These are phyloP conservation scores for Rhizopogon parksii DNA, from an alignment of 1,284 basidiomycete genomes.

Conservation along the genomic window DNA sequence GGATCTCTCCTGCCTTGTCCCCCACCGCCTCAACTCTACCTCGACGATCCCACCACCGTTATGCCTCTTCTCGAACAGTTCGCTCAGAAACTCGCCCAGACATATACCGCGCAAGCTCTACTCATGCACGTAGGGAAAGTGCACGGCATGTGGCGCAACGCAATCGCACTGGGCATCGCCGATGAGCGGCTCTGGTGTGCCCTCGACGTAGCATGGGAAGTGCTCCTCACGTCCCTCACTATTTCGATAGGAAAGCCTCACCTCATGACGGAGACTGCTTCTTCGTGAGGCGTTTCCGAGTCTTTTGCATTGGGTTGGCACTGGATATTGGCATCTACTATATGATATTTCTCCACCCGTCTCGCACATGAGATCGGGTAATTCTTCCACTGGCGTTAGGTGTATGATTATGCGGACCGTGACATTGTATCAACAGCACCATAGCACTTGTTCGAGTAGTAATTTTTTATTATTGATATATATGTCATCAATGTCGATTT, in stretches of 20 bases:
- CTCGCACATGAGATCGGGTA: not conserved
- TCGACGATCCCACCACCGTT: constrained; percentile 9
- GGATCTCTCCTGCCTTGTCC: constrained; percentile 28
- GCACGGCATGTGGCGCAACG: constrained; percentile 56
- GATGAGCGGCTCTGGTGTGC: constrained; percentile 48
- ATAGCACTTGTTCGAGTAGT: not conserved
- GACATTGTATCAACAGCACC: not conserved
- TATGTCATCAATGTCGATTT: constrained; percentile 13
- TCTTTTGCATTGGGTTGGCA: constrained; percentile 1
- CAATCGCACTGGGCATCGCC: constrained; percentile 51
- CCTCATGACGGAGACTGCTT: constrained; percentile 3
- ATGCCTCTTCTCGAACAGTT: constrained; percentile 15
- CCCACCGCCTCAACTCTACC: constrained; percentile 17
- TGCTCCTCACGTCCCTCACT: constrained; percentile 36
- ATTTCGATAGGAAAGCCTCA: constrained; percentile 18
- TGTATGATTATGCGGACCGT: constrained; percentile 19
- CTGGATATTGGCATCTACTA: constrained; percentile 11
- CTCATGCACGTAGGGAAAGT: constrained; percentile 35
- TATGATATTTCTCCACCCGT: not conserved
- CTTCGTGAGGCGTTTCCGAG: constrained; percentile 6
- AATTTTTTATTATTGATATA: constrained; percentile 14
- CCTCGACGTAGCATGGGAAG: constrained; percentile 51
- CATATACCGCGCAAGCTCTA: constrained; percentile 26
- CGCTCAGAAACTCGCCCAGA: constrained; percentile 25
- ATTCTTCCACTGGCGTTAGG: constrained; percentile 1